phyloP scores from a whole-genome alignment of 805 yeast species.

The Wickerhamomyces rabaulensis region DNA sequence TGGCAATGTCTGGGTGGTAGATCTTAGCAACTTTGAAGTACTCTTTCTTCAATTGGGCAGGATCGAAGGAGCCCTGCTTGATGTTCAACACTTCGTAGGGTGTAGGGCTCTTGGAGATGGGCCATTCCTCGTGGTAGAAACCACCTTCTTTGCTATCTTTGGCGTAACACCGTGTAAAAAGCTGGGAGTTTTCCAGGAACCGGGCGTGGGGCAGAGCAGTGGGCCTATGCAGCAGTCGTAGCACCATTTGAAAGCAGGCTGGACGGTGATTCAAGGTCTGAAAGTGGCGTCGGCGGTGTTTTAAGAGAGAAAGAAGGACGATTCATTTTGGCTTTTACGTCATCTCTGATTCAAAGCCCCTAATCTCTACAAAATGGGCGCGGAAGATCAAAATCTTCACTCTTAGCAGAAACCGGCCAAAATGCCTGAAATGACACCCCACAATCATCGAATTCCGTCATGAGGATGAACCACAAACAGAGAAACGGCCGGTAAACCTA shows the following conservation, averaged over 20 bases:
- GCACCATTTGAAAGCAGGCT: neutral
- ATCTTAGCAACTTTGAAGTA: constrained; percentile 62
- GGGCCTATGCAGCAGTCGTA: neutral
- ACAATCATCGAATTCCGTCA: neutral
- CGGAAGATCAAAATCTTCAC: neutral
- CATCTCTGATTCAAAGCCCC: no score
- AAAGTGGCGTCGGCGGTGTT: neutral
- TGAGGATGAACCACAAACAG: neutral
- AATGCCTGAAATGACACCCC: no score
- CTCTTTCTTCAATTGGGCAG: constrained; percentile 36
- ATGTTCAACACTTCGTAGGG: constrained; percentile 69
- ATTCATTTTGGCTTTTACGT: neutral
- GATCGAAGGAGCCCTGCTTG: constrained; percentile 29
- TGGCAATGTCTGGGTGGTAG: constrained; percentile 73
- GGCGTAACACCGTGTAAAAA: neutral
- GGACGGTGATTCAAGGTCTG: neutral
- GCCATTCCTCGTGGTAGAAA: constrained; percentile 43
- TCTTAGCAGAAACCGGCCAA: no score
- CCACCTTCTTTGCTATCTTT: neutral
- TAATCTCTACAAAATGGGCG: no score
- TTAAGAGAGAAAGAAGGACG: neutral
- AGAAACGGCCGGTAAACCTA: neutral
- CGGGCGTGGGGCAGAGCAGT: neutral
- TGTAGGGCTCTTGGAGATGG: constrained; percentile 46
- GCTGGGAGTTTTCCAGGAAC: neutral